phyloP scores from a whole-genome alignment of 768 basidiomycete species.

The Neoboletus subvelutipes region DNA sequence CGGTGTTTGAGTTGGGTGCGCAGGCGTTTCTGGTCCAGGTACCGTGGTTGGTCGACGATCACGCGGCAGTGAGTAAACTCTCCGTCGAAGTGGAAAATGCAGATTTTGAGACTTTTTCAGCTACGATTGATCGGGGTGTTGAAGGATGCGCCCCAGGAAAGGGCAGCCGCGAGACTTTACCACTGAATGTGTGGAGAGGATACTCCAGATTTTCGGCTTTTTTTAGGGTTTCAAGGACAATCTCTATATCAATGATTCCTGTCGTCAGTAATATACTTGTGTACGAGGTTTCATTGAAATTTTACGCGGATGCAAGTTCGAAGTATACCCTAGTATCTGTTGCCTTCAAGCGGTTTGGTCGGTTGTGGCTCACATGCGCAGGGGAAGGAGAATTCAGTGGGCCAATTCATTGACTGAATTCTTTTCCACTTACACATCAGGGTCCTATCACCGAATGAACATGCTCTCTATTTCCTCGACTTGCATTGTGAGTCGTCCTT shows the following conservation, averaged over 20 bases:
- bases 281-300: no score
- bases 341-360: no score
- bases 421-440: no score
- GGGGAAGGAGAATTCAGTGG: no score
- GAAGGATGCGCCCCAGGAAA: neutral
- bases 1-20: constrained; percentile 10
- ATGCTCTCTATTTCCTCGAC: no score
- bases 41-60: constrained; percentile 5
- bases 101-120: neutral
- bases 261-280: neutral
- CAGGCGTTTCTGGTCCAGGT: constrained; percentile 10
- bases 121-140: neutral
- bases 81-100: neutral
- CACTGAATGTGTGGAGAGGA: neutral
- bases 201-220: neutral
- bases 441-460: no score
- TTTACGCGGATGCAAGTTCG: no score
- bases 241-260: neutral
- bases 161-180: neutral
- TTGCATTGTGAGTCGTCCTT: no score
- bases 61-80: constrained; percentile 1
- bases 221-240: neutral
- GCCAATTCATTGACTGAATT: no score
- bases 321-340: no score
- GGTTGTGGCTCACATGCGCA: no score